Evolutionary conservation across 164 flowering plant genomes (phyloP), one percentile per base, ranked within the genome.

Genomic region (Taxillus chinensis): DNA sequence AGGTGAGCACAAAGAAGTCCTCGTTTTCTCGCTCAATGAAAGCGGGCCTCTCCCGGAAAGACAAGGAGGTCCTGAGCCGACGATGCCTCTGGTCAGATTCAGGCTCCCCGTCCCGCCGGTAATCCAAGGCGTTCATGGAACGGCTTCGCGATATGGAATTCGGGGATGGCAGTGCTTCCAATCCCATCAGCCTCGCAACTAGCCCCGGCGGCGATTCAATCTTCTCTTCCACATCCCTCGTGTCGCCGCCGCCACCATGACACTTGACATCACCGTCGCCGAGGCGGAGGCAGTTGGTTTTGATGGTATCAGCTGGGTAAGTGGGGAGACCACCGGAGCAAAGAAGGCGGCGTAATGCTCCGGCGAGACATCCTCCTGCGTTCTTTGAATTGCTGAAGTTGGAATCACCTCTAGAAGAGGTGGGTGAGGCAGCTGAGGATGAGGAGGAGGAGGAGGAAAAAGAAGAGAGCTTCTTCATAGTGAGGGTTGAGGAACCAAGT

Each of bases 111-210:
- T 59, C 67, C 1, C 10, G 45, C 51, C n/a, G 51, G 16, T 16
- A 64, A 59, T 76, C 76, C 13, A 55, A 62, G 27, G 71, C 74
- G 64, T 72, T 72, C 79, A 74, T 61, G 3, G 85, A 81, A 7
- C 67, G 57, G 77, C 79, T 79, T 40, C 78, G 57, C 5, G 62
- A 8, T 42, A 80, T 54, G 9, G 81, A 71, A 67, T 45, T 64
- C 4, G 59, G 67, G 15, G 41, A 54, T 2, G 92, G 85, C 68
- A 81, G 58, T 0, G 79, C 71, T 3, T 84, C 89, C 67, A 86
- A 75, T 6, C 93, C 89, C 93, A 86, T 84, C 9, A 86, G 74
- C 72, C 82, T 75, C 2, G 87, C 89, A 38, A 86, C 86, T 5
- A 83, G 5, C 11, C 79, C 74, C 0, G 84, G 89, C 4, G 60